Evolutionary conservation across 2,329 filamentous ascomycete genomes (phyloP), one percentile per base, ranked within the genome.

Genomic region (Aspergillus ochraceus): DNA sequence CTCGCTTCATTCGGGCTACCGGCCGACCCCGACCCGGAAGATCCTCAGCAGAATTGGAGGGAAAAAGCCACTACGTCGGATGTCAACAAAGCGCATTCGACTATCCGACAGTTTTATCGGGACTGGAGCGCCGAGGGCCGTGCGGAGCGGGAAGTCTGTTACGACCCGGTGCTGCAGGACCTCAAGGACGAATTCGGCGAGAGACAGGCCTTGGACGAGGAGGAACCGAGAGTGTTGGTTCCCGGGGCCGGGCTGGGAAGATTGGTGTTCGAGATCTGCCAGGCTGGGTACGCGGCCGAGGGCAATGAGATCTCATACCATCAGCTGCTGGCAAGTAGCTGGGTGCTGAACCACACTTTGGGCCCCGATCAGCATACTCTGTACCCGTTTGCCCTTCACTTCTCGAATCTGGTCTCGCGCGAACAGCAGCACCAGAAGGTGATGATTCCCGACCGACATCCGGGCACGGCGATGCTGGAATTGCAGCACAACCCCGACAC

Each of bases 221-320:
- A 72, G 2, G 79, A 77, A 9, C 75, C 90, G 52, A 86, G 82
- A 49, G 87, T 99, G 0, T 83, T 99, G 0, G 88, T 98, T 0
- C 95, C 95, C 0, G 95, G 95, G 0, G 93, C 94, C 4, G 95
- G 95, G 0, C 81, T 99, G 2, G 95, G 92, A 2, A 85, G 95
- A 14, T 80, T 98, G 2, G 91, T 98, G 0, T 96, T 96, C 69
- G 95, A 99, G 49, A 81, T 98, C 14, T 92, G 89, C 71, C 80
- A 79, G 29, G 81, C 80, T 1, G 93, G 95, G 11, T 96, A 88
- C 74, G 79, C 84, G 11, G 85, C 87, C 0, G 92, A 97, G 74
- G 94, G 94, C 29, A 98, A 97, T 71, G 91, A 99, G 77, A 96
- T 98, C 62, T 97, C 93, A 2, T 98, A 96, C 71, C 95, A 99